Base-by-base conservation (phyloP, 2,329 filamentous ascomycete genomes). In the Aspergillus proliferans region DNA sequence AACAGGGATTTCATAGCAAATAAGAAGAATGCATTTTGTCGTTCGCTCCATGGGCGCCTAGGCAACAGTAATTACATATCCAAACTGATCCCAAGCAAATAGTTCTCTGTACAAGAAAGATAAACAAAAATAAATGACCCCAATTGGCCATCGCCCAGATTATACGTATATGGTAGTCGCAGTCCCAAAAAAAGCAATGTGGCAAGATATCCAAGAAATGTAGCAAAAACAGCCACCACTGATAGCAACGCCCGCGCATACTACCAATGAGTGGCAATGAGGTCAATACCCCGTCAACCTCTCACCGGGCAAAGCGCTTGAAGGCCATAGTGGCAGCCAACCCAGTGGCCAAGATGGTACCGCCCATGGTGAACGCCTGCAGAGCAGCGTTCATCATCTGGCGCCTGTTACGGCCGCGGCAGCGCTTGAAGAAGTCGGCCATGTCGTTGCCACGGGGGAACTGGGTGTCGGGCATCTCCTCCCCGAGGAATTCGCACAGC, bases 311-410 rank as follows among this genome's bases (percentile, higher is more conserved):
- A 55, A 71, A 71, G 22, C 68, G 65, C 59, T 71, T 72, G 58
- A 67, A 71, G 33, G 62, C 64, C 54, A 71, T 65, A 22, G 65
- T 66, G 6, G 67, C 70, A 24, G 64, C 68, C 19, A 71, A 57
- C n/a, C 70, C 70, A 26, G 69, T 67, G 3, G 76, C 76, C 51
- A 77, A 61, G 10, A 79, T 53, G 15, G 73, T 69, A 26, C 76
- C 71, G 19, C 76, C 74, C 47, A 78, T 71, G 10, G 77, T 74
- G 43, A 77, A 62, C 15, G 73, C 75, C 52, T 77, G 73, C 59
- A 79, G 69, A 45, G 76, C 68, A 34, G 74, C 74, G 57, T 80
- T 80, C 66, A 76, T 70, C 75, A 80, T 79, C 62, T 80, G 77
- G 59, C 74, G 75, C 53, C 75, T 70, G 65, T 80, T 80, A 42